These are phyloP conservation scores for Metschnikowia lachancei DNA, from an alignment of 805 yeast genomes.

Conservation along the genomic window DNA sequence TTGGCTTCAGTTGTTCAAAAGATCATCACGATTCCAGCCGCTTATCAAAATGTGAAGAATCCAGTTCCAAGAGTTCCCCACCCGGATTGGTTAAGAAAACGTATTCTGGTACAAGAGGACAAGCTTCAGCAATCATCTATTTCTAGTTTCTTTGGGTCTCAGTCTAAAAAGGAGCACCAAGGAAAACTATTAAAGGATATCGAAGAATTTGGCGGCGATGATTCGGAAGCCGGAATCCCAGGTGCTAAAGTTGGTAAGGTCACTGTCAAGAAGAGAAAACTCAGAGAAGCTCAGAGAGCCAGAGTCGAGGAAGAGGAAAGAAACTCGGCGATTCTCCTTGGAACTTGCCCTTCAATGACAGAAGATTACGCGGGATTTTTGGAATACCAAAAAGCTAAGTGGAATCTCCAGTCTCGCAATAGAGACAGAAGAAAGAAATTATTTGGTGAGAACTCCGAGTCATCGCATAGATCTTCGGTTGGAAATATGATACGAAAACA, in stretches of 20 bases:
- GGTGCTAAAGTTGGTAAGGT: constrained; percentile 42
- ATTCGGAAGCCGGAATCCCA: constrained; percentile 25
- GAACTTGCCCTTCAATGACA: constrained; percentile 61
- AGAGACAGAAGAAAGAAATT: constrained; percentile 68
- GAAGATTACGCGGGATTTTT: constrained; percentile 70
- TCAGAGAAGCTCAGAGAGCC: constrained; percentile 21
- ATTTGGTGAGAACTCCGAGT: constrained; percentile 64
- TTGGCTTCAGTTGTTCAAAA: constrained; percentile 91
- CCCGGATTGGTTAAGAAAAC: constrained; percentile 86
- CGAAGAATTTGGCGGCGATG: constrained; percentile 67
- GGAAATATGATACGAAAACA: constrained; percentile 70
- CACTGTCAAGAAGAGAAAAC: constrained; percentile 45
- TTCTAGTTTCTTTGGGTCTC: constrained; percentile 51
- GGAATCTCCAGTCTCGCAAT: constrained; percentile 76
- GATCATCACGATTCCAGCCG: constrained; percentile 96
- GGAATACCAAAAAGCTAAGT: constrained; percentile 76
- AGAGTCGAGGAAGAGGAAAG: constrained; percentile 45
- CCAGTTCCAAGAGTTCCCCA: constrained; percentile 95
- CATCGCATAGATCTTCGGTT: constrained; percentile 56
- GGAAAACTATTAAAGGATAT: constrained; percentile 53
- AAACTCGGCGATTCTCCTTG: constrained; percentile 46
- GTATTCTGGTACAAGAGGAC: constrained; percentile 59
- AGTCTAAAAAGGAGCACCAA: constrained; percentile 40
- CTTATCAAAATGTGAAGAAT: constrained; percentile 78
- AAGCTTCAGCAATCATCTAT: constrained; percentile 70